Evolutionary conservation across 2,329 filamentous ascomycete species (phyloP).

Genomic region (Dactylellina leptospora): DNA sequence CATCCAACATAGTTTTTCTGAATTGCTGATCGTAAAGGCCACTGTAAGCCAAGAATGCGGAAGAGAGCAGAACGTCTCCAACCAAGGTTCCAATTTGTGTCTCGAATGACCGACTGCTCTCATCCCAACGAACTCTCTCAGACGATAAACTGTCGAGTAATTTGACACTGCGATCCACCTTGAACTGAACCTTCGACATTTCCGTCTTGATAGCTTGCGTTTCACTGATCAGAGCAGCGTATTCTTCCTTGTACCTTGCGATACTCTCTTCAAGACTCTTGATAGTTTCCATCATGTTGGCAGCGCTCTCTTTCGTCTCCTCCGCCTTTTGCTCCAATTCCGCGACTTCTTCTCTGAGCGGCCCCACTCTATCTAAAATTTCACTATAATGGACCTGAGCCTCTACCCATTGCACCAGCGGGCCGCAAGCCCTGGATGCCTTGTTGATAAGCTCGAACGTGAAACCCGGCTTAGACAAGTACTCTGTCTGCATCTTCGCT

Average conservation of each 20-base stretch:
- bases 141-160: constrained; percentile 94
- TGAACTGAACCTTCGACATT: constrained; percentile 95
- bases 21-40: constrained; percentile 98
- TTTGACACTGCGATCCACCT: constrained; percentile 94
- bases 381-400: constrained; percentile 98
- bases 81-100: constrained; percentile 97
- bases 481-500: constrained; percentile 90
- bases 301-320: constrained; percentile 90
- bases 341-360: constrained; percentile 86
- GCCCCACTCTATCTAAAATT: constrained; percentile 92
- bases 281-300: constrained; percentile 89
- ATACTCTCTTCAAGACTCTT: constrained; percentile 86
- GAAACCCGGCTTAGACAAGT: constrained; percentile 90
- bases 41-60: constrained; percentile 94
- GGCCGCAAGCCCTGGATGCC: constrained; percentile 95
- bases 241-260: constrained; percentile 93
- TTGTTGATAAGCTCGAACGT: constrained; percentile 96
- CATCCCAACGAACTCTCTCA: constrained; percentile 92
- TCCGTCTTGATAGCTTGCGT: constrained; percentile 96
- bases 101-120: constrained; percentile 96
- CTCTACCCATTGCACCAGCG: constrained; percentile 94
- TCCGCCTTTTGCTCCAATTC: constrained; percentile 87
- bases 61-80: constrained; percentile 93
- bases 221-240: constrained; percentile 93
- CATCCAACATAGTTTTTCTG: constrained; percentile 95